phyloP scores from a whole-genome alignment of 805 yeast genomes.

The Yamadazyma scolyti region DNA sequence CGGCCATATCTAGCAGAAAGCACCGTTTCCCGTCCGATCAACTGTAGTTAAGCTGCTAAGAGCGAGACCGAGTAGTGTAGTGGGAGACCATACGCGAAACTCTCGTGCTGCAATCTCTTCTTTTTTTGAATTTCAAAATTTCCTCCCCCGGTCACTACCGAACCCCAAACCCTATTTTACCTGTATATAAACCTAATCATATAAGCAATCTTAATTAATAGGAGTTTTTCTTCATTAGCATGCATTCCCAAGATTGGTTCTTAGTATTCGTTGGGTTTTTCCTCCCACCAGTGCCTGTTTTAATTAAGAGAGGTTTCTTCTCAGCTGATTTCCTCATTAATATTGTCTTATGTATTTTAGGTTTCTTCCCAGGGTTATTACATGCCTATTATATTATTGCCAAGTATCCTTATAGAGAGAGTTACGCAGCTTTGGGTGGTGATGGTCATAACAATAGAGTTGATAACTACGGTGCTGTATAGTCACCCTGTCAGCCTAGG shows the following conservation, averaged over 20 bases:
- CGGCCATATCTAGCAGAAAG: too few relatives aligned
- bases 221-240: constrained; percentile 10
- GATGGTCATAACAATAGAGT: constrained; percentile 25
- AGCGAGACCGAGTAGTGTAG: too few relatives aligned
- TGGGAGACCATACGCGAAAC: too few relatives aligned
- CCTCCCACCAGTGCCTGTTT: constrained; percentile 77
- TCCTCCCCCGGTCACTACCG: too few relatives aligned
- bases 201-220: constrained; percentile 2
- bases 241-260: constrained; percentile 55
- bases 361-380: constrained; percentile 72
- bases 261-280: constrained; percentile 66
- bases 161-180: too few relatives aligned
- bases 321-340: constrained; percentile 70
- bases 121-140: neutral
- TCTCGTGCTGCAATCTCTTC: neutral
- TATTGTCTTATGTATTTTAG: constrained; percentile 64
- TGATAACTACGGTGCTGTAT: constrained; percentile 12
- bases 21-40: too few relatives aligned
- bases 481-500: too few relatives aligned
- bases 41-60: too few relatives aligned
- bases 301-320: constrained; percentile 67
- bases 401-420: constrained; percentile 52
- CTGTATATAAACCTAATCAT: too few relatives aligned
- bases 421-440: constrained; percentile 23
- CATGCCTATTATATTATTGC: constrained; percentile 79